Evolutionary conservation across 2,329 filamentous ascomycete genomes (phyloP), one percentile per base, ranked within the genome.

Genomic region (Hirsutella rhossiliensis): DNA sequence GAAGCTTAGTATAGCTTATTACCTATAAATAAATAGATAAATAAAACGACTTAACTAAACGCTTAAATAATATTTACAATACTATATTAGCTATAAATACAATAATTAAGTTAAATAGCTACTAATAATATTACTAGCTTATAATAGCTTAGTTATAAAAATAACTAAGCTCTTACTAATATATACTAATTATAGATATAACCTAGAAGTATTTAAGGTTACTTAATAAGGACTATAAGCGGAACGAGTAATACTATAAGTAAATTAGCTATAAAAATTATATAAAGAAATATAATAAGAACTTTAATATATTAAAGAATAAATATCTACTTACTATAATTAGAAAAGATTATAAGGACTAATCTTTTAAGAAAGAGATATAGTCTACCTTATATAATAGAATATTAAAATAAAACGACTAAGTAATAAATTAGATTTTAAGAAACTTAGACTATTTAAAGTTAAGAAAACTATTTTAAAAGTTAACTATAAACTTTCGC

Each of bases 321-420:
- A 6, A 41, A 31, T 41, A 32, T 5, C 19, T 17, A 32, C 6
- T 31, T 20, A 41, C 8, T 41, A 41, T 32, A 41, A 41, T 18
- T 15, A 11, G 15, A 41, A 41, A 19, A 31, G 7, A 41, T 29
- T 41, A 32, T 19, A 41, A 23, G 32, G 38, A 43, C 27, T 43
- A 47, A 47, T 36, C 13, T 37, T 47, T 43, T 9, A 23, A 15
- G 34, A 48, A 27, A 38, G 43, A 39, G 32, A 45, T 45, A 48
- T 41, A 42, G 30, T 45, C 28, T 48, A 48, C 38, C n/a, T 48
- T 20, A 11, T 45, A 15, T n/a, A 30, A 36, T 17, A n/a, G 41
- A 42, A 44, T 32, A 47, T 43, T 43, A 44, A 47, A 41, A 42
- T 29, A 41, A 38, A 30, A 32, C 9, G n/a, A 40, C 11, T 19